Conservation (phyloP, 2,329 filamentous ascomycete genomes). For the Colletotrichum siamense region DNA sequence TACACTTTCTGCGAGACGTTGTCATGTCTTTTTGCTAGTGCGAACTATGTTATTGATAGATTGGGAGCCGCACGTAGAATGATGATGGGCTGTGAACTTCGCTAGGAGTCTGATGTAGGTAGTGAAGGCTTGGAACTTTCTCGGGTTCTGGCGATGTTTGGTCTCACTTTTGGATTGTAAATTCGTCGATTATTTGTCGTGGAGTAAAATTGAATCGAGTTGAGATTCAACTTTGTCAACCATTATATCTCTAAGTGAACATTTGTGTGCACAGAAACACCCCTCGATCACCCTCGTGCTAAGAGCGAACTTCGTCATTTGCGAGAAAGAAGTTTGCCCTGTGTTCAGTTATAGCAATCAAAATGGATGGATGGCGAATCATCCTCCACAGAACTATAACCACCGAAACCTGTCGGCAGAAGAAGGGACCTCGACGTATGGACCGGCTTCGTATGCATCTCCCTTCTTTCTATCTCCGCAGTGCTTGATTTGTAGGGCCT, state of each 20-base stretch:
- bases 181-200: not conserved
- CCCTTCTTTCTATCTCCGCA: too few species aligned
- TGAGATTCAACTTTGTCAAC: not conserved
- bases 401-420: not conserved
- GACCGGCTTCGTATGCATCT: too few species aligned
- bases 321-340: not conserved
- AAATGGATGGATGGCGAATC: not conserved
- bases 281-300: too few species aligned
- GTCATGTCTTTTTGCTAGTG: not conserved
- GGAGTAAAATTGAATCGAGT: not conserved
- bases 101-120: rapidly evolving
- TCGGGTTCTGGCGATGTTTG: rapidly evolving
- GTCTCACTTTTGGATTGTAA: not conserved
- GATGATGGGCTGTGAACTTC: not conserved
- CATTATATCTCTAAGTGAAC: rapidly evolving
- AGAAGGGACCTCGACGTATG: not conserved
- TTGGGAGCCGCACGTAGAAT: not conserved
- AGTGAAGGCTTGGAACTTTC: not conserved
- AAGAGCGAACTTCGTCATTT: not conserved
- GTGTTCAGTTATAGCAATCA: not conserved
- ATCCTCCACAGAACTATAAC: not conserved
- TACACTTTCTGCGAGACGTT: not conserved
- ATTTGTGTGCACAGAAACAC: not conserved
- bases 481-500: too few species aligned
- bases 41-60: not conserved